phyloP scores from a whole-genome alignment of 1,284 basidiomycete species.

The Cerrena zonata region DNA sequence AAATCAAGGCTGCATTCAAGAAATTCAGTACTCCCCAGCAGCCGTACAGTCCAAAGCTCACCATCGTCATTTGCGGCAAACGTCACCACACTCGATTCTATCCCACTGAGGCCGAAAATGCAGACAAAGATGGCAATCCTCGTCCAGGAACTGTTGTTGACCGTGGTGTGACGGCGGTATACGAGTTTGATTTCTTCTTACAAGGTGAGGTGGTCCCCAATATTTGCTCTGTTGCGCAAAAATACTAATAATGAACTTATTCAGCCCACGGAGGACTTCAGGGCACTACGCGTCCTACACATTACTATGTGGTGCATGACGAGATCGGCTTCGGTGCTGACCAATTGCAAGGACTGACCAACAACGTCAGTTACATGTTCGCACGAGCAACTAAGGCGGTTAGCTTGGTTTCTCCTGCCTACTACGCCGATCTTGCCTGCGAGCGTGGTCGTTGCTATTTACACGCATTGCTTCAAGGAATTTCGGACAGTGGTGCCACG shows the following conservation, averaged over 20 bases:
- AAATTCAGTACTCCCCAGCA: constrained; percentile 41
- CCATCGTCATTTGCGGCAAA: constrained; percentile 76
- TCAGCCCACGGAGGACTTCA: constrained; percentile 32
- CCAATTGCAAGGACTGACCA: constrained; percentile 51
- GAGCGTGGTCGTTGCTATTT: constrained; percentile 74
- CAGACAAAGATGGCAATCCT: constrained; percentile 62
- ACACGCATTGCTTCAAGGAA: constrained; percentile 56
- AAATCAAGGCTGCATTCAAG: constrained; percentile 55
- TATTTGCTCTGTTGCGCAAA: constrained; percentile 13
- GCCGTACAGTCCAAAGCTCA: constrained; percentile 61
- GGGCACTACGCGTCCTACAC: constrained; percentile 62
- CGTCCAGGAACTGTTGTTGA: constrained; percentile 74
- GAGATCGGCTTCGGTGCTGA: constrained; percentile 66
- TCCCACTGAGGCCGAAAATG: constrained; percentile 50
- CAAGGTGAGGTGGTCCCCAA: constrained; percentile 32
- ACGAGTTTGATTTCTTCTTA: constrained; percentile 74
- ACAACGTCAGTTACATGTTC: constrained; percentile 69
- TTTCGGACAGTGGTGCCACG: constrained; percentile 32
- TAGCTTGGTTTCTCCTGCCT: constrained; percentile 71
- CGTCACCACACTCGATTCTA: constrained; percentile 82
- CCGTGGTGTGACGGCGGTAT: constrained; percentile 57
- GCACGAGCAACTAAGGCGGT: constrained; percentile 77
- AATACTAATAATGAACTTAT: not conserved
- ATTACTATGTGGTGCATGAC: constrained; percentile 73
- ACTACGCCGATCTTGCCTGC: constrained; percentile 71